A percentile compares a stretch with the other conserved stretches of the same genome.
phyloP scores from a whole-genome alignment of 208 protist species.

The Trypanosoma avium region DNA sequence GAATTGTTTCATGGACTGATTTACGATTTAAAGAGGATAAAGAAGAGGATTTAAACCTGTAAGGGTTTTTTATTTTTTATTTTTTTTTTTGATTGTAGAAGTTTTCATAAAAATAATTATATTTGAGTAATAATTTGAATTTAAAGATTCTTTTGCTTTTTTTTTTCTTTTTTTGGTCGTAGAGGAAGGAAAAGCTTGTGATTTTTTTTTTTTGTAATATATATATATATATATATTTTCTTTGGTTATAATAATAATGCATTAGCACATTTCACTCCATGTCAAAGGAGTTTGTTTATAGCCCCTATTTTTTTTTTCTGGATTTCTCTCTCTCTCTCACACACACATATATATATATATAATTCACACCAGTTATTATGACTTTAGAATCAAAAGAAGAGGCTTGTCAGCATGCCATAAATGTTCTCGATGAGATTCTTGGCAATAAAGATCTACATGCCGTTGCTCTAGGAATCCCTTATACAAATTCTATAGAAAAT shows the following conservation, averaged over 20 bases:
- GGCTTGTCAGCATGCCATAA: conserved; percentile 6
- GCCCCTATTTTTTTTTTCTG: neutral
- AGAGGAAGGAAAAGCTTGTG: no score
- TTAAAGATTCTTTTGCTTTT: no score
- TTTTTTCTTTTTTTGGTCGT: no score
- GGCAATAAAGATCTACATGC: conserved; percentile 12
- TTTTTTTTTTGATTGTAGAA: no score
- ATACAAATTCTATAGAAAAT: neutral
- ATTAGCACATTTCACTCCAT: no score
- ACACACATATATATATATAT: neutral
- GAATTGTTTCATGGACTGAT: conserved; percentile 45
- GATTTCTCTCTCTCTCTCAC: neutral
- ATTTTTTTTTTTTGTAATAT: no score
- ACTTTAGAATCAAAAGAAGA: conserved; percentile 3
- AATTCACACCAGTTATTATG: neutral
- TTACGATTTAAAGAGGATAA: conserved; percentile 27
- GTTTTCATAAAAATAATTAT: no score
- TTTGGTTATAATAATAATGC: no score
- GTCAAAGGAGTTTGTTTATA: no score
- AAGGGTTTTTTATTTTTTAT: neutral
- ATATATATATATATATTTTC: no score
- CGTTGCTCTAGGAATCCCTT: neutral
- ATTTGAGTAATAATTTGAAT: no score
- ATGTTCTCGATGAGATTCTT: conserved; percentile 12
- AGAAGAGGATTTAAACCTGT: neutral